Conservation (phyloP, 2,329 filamentous ascomycete genomes). For the Exophiala calicioides region DNA sequence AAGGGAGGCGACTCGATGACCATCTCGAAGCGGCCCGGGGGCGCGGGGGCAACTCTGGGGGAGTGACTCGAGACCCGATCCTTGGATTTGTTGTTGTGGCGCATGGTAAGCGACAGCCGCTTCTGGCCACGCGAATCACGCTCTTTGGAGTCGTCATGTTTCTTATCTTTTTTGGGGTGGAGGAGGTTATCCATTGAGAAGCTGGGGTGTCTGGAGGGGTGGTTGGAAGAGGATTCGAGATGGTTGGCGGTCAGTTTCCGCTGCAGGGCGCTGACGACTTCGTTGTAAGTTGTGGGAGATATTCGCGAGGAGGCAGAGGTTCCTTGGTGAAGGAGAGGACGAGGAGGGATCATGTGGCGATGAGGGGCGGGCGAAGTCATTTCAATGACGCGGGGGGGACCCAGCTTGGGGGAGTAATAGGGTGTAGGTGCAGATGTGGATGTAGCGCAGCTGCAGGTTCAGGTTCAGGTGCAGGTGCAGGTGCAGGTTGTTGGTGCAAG, state of each 20-base stretch:
- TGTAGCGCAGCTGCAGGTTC: background rate
- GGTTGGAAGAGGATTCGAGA: slow-evolving; percentile 10
- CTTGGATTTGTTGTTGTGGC: slow-evolving; percentile 26
- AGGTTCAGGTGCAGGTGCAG: slow-evolving; percentile 1
- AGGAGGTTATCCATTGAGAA: slow-evolving; percentile 48
- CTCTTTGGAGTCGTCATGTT: slow-evolving; percentile 37
- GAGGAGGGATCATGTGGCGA: slow-evolving; percentile 21
- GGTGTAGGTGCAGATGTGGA: background rate
- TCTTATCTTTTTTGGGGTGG: slow-evolving; percentile 35
- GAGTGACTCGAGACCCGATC: slow-evolving; percentile 21
- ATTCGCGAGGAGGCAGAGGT: slow-evolving; percentile 21
- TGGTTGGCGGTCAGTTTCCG: slow-evolving; percentile 28
- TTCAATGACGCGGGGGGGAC: slow-evolving; percentile 1
- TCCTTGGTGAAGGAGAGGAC: slow-evolving; percentile 20
- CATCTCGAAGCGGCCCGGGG: slow-evolving; percentile 57
- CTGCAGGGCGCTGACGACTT: slow-evolving; percentile 29
- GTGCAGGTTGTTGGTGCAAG: background rate
- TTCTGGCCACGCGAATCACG: slow-evolving; percentile 43
- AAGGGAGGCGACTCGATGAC: slow-evolving; percentile 83
- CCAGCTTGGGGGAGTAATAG: background rate
- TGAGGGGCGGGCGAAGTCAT: background rate
- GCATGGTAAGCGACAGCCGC: slow-evolving; percentile 37
- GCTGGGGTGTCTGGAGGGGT: slow-evolving; percentile 38
- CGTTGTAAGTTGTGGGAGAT: slow-evolving; percentile 26
- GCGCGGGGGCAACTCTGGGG: slow-evolving; percentile 34